phyloP scores from a whole-genome alignment of 148 eudicot species.

The Drosera capensis region DNA sequence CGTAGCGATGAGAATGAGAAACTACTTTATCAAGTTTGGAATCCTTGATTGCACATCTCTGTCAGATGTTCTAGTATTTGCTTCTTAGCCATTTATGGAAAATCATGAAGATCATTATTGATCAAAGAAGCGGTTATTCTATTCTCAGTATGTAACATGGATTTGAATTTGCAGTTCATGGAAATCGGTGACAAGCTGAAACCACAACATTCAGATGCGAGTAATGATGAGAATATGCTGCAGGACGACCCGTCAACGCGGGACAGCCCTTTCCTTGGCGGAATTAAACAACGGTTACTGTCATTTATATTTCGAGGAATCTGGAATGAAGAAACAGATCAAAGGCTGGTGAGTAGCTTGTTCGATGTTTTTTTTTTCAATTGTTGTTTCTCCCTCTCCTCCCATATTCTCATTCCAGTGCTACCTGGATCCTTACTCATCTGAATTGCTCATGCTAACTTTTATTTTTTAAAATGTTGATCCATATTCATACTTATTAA shows the following conservation, averaged over 20 bases:
- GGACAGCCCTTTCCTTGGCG: conserved; percentile 45
- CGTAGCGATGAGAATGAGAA: no score
- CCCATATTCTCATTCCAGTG: no score
- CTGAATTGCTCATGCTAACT: no score
- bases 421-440: no score
- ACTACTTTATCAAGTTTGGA: no score
- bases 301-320: conserved; percentile 75
- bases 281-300: conserved; percentile 85
- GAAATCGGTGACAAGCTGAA: conserved; percentile 19
- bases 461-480: no score
- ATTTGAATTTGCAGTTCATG: conserved; percentile 23
- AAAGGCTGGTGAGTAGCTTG: conserved; percentile 40
- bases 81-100: no score
- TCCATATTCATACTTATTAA: background rate
- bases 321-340: conserved; percentile 87
- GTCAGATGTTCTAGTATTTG: no score
- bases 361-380: conserved; percentile 3
- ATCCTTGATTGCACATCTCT: no score
- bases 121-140: no score
- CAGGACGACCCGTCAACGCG: conserved; percentile 12
- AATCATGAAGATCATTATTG: no score
- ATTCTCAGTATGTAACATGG: conserved; percentile 1
- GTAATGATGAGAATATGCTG: conserved; percentile 24
- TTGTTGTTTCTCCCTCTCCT: conserved; percentile 2
- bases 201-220: conserved; percentile 21